Base-by-base conservation (phyloP, 139 green algal species). In the Tetratostichococcus sp. region DNA sequence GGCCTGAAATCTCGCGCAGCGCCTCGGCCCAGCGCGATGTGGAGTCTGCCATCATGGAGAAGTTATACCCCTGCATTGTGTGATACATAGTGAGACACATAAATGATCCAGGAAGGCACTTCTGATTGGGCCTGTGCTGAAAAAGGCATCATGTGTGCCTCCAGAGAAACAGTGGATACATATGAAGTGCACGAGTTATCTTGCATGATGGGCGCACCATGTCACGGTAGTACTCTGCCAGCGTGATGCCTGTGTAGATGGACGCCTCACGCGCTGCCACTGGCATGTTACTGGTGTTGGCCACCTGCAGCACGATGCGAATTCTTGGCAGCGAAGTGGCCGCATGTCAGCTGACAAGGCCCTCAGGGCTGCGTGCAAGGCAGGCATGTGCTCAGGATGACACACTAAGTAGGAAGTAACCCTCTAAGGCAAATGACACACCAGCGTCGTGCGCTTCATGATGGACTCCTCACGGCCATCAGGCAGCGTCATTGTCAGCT, bases 201-300 rank as follows among this genome's bases (percentile, higher is more conserved):
- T n/a, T n/a, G n/a, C n/a, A n/a, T n/a, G n/a, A n/a, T n/a, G n/a
- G n/a, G n/a, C 39, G 6, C 11, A 50, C 39, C 94, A 97, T 96
- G 83, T 98, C 95, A 32, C 96, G 87, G 91, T 97, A 99, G 87
- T 99, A 99, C 89, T 99, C 95, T 28, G 91, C 96, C 77, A 99
- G 87, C 19, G 96, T 99, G 85, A 99, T 99, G 70, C 96, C 96
- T 0, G 96, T 99, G 87, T 99, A 99, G 85, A 99, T 99, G 76
- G 96, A 99, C 25, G 96, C 96, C 89, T 99, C 96, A 50, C 96
- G 89, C 1, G 96, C 96, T 14, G 96, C 96, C 84, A 99, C 96
- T 22, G 96, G 96, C 96, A 99, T 99, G 89, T 99, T 99, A 42
- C 89, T 97, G 0, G 96, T 99, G 88, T 99, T 99, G 73, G 96